These are phyloP conservation scores for Trichoderma aggressivum DNA, from an alignment of 2,329 filamentous ascomycete genomes.

Conservation along the genomic window DNA sequence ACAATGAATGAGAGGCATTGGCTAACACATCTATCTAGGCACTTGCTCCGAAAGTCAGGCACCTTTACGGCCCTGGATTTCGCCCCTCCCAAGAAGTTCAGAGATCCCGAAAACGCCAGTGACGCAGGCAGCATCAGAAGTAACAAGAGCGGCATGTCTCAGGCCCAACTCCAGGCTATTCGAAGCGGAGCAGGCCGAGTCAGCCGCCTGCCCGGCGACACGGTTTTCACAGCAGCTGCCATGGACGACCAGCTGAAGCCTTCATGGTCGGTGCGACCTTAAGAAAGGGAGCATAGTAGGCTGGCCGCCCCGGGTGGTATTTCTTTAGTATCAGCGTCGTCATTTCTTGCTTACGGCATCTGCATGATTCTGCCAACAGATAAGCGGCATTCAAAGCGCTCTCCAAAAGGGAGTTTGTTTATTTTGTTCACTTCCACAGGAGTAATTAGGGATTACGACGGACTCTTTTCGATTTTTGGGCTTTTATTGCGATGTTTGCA, in stretches of 20 bases:
- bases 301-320: slow-evolving; percentile 6
- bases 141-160: slow-evolving; percentile 71
- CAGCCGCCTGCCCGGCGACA: slow-evolving; percentile 76
- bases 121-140: slow-evolving; percentile 64
- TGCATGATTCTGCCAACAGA: slow-evolving; percentile 16
- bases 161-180: slow-evolving; percentile 65
- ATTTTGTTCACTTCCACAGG: slow-evolving; percentile 26
- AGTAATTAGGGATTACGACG: slow-evolving; percentile 27
- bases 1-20: slow-evolving; percentile 24
- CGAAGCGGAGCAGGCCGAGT: slow-evolving; percentile 82
- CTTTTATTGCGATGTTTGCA: slow-evolving; percentile 31
- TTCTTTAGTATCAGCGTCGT: slow-evolving; percentile 18
- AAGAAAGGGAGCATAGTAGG: neutral
- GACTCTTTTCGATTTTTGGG: slow-evolving; percentile 27
- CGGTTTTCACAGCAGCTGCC: slow-evolving; percentile 73
- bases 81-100: slow-evolving; percentile 72
- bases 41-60: slow-evolving; percentile 70
- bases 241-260: slow-evolving; percentile 60
- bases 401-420: slow-evolving; percentile 13
- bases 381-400: slow-evolving; percentile 17
- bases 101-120: slow-evolving; percentile 57
- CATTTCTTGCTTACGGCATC: slow-evolving; percentile 20
- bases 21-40: slow-evolving; percentile 41
- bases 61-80: slow-evolving; percentile 81
- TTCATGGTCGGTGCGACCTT: slow-evolving; percentile 53